Conservation (phyloP, 805 yeast genomes). For the Candida xyloterini region DNA sequence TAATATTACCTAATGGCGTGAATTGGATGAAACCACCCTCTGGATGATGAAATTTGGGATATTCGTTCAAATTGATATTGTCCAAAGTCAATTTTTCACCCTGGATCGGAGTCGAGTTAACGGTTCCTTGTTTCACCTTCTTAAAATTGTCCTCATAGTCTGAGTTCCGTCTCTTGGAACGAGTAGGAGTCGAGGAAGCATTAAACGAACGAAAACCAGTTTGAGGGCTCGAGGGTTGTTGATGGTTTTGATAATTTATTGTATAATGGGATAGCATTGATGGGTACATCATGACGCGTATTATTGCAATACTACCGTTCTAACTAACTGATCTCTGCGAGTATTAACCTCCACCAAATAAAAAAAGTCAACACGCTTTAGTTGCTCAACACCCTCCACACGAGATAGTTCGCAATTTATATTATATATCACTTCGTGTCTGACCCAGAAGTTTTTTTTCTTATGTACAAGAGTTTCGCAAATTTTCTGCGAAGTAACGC, state of each 20-base stretch:
- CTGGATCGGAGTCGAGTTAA: constrained; percentile 9
- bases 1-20: constrained; percentile 61
- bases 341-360: neutral
- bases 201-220: constrained; percentile 12
- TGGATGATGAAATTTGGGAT: constrained; percentile 58
- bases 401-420: constrained; percentile 8
- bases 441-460: constrained; percentile 2
- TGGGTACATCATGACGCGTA: constrained; percentile 17
- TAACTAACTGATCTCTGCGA: neutral
- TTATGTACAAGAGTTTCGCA: neutral
- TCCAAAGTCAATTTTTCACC: constrained; percentile 24
- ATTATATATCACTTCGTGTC: constrained; percentile 7
- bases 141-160: constrained; percentile 32
- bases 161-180: constrained; percentile 38
- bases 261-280: constrained; percentile 21
- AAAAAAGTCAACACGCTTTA: neutral
- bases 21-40: constrained; percentile 61
- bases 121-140: constrained; percentile 26
- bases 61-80: constrained; percentile 39
- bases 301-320: neutral
- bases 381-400: constrained; percentile 5
- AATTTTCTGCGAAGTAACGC: neutral
- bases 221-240: constrained; percentile 9
- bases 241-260: constrained; percentile 10
- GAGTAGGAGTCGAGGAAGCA: constrained; percentile 21